A percentile compares a stretch with the other conserved stretches of the same genome.
phyloP scores from a whole-genome alignment of 768 basidiomycete genomes.

The Tulasnella sp. region DNA sequence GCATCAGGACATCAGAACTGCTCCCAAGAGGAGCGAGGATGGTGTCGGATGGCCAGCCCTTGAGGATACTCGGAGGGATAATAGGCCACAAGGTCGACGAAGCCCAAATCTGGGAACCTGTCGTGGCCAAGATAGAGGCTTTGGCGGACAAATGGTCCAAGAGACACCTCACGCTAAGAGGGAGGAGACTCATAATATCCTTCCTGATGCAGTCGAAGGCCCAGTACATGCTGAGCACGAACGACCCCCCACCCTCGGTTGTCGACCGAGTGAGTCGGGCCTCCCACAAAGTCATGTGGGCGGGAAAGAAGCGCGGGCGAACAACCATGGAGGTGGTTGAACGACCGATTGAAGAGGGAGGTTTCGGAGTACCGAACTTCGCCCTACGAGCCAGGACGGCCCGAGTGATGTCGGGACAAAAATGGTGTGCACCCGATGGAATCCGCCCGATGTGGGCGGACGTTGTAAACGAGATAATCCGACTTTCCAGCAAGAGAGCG shows the following conservation, averaged over 20 bases:
- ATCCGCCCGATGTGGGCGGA: not conserved
- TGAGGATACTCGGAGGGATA: not conserved
- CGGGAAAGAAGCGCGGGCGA: not conserved
- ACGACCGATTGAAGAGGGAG: not conserved
- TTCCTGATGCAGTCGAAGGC: not conserved
- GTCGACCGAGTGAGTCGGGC: not conserved
- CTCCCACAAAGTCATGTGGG: not conserved
- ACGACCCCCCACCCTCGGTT: constrained; percentile 13
- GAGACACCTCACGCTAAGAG: not conserved
- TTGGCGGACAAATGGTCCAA: constrained; percentile 23
- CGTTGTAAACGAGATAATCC: not conserved
- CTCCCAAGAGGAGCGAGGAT: not conserved
- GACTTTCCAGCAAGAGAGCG: not conserved
- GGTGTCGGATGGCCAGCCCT: not conserved
- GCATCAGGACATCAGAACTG: not conserved
- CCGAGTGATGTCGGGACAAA: not conserved
- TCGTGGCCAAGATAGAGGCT: constrained; percentile 12
- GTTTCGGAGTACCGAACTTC: not conserved
- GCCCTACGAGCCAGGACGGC: not conserved
- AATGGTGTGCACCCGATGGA: not conserved
- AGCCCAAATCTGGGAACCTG: not conserved
- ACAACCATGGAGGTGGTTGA: not conserved
- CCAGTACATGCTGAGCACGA: constrained; percentile 21
- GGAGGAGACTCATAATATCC: not conserved
- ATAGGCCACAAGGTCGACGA: not conserved